Evolutionary conservation across 1,284 basidiomycete species (phyloP).

Genomic region (Limonomyces culmigenus): DNA sequence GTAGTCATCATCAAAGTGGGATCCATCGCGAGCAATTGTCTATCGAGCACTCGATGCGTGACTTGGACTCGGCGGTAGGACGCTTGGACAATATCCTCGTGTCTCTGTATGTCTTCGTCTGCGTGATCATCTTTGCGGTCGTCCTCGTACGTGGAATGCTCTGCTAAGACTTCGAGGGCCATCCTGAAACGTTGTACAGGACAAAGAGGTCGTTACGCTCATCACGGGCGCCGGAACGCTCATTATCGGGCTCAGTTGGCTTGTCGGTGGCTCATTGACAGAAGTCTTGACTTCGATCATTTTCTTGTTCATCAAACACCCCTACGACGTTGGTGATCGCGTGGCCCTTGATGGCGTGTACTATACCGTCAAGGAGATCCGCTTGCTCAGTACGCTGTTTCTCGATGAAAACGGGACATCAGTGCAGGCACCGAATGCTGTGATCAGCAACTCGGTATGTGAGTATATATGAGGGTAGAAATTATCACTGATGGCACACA

Average conservation of each 20-base stretch:
- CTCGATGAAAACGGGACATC: constrained; percentile 39
- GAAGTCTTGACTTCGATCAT: constrained; percentile 67
- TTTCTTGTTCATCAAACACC: constrained; percentile 78
- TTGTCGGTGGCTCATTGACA: constrained; percentile 60
- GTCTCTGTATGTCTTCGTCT: constrained; percentile 49
- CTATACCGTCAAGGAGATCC: constrained; percentile 81
- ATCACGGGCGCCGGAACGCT: constrained; percentile 73
- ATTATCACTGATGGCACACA: constrained; percentile 10
- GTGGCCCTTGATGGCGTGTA: constrained; percentile 28
- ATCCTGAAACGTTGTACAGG: no score
- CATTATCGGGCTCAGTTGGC: constrained; percentile 69
- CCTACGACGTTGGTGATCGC: constrained; percentile 81
- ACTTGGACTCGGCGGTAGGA: constrained; percentile 80
- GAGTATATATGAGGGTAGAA: background rate
- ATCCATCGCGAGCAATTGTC: constrained; percentile 77
- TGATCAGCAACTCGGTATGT: constrained; percentile 50
- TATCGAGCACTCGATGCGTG: constrained; percentile 78
- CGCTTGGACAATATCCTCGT: constrained; percentile 63
- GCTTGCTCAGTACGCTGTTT: constrained; percentile 66
- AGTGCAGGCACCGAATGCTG: constrained; percentile 54
- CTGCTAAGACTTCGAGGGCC: no score
- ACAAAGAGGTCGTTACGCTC: constrained; percentile 54
- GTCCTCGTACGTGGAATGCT: constrained; percentile 27
- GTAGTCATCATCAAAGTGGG: constrained; percentile 24
- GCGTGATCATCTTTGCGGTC: constrained; percentile 59